phyloP scores from a whole-genome alignment of 1,284 basidiomycete species.

The Amylostereum chailletii region DNA sequence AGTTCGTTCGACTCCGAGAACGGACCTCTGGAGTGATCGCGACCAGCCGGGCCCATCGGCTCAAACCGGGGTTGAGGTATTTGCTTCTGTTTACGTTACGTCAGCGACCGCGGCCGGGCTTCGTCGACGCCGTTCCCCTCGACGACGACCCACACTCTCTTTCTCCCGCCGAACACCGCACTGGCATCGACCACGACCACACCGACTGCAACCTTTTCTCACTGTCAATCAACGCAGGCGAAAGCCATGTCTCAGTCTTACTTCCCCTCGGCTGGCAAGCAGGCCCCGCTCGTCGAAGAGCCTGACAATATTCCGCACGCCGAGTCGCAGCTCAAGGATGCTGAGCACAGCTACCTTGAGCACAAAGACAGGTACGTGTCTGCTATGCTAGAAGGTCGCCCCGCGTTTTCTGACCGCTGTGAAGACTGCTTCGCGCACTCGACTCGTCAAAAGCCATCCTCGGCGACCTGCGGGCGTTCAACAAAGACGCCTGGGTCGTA shows the following conservation, averaged over 20 bases:
- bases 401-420: conserved; percentile 3
- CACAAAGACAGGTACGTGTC: conserved; percentile 56
- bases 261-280: conserved; percentile 22
- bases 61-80: no score
- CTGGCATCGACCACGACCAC: no score
- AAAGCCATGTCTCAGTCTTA: conserved; percentile 35
- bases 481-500: conserved; percentile 79
- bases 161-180: no score
- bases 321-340: conserved; percentile 35
- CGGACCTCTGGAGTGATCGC: no score
- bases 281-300: conserved; percentile 25
- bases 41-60: no score
- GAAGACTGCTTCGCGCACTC: conserved; percentile 69
- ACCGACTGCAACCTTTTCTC: no score
- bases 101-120: no score
- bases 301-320: conserved; percentile 4
- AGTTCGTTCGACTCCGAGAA: no score
- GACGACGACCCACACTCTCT: no score
- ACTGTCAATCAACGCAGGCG: no score
- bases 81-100: no score
- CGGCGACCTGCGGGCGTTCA: conserved; percentile 71
- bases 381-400: neutral
- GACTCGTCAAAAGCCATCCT: conserved; percentile 67
- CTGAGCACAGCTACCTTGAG: conserved; percentile 66
- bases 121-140: no score